Percentiles rank a stretch among this genome's conserved stretches.
Evolutionary conservation across 108 stramenopile species (phyloP).

Genomic region (Cyclostephanos invisitatus): DNA sequence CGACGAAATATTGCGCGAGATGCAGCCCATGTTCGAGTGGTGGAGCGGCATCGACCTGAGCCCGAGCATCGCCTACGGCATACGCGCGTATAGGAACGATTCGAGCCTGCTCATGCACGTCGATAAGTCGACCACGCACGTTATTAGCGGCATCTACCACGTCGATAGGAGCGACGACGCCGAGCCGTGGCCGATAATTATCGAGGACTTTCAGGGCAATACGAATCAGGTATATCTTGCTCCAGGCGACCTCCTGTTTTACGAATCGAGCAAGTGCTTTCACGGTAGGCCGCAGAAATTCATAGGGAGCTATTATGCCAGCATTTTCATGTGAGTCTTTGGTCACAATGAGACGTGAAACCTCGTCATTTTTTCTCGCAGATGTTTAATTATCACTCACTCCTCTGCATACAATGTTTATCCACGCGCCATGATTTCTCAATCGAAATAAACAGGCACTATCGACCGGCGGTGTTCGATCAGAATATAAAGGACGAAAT

Average conservation of each 20-base stretch:
- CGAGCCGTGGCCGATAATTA: constrained; percentile 77
- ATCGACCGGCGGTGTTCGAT: constrained; percentile 65
- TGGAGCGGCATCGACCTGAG: constrained; percentile 64
- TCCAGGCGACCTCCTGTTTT: constrained; percentile 65
- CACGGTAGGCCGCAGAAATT: constrained; percentile 66
- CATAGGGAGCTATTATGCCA: constrained; percentile 51
- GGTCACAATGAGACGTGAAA: constrained; percentile 19
- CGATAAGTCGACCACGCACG: constrained; percentile 77
- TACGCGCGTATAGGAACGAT: constrained; percentile 79
- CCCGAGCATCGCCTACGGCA: constrained; percentile 69
- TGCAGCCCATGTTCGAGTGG: constrained; percentile 66
- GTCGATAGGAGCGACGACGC: constrained; percentile 78
- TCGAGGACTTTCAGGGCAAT: constrained; percentile 63
- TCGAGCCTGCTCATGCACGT: constrained; percentile 78
- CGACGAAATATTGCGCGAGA: constrained; percentile 46
- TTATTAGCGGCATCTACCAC: constrained; percentile 84
- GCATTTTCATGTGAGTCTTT: constrained; percentile 47
- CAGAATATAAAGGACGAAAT: not conserved
- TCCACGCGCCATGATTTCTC: too few relatives aligned
- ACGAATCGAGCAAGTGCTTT: constrained; percentile 62
- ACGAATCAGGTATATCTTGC: constrained; percentile 53
- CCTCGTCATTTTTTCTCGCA: too few relatives aligned
- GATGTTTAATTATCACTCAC: too few relatives aligned
- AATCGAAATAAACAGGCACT: constrained; percentile 45
- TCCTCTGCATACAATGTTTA: too few relatives aligned